A percentile compares a stretch with the other conserved stretches of the same genome.
phyloP scores from a whole-genome alignment of 257 asterid genomes.

The Eucommia ulmoides region DNA sequence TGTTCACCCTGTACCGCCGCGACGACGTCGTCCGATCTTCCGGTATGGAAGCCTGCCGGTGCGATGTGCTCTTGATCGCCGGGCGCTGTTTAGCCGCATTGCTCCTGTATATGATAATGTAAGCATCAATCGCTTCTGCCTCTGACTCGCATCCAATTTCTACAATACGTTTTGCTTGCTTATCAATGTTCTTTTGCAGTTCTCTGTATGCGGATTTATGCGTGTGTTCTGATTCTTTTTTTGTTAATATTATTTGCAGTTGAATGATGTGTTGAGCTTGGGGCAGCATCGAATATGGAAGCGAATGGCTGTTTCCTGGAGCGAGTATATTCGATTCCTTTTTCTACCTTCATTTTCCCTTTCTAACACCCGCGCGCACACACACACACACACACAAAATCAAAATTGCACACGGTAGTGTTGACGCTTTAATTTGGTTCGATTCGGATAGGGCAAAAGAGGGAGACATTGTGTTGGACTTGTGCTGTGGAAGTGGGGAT shows the following conservation, averaged over 20 bases:
- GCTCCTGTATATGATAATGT: conserved; percentile 87
- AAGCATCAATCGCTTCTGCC: conserved; percentile 7
- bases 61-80: conserved; percentile 52
- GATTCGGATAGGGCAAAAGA: conserved; percentile 56
- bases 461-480: conserved; percentile 64
- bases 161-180: background rate
- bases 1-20: too few relatives aligned
- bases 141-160: background rate
- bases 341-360: background rate
- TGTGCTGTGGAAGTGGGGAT: conserved; percentile 95
- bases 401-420: too few relatives aligned
- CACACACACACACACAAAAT: too few relatives aligned
- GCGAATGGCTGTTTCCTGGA: conserved; percentile 87
- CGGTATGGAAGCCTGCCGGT: conserved; percentile 12
- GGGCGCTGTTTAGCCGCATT: conserved; percentile 62
- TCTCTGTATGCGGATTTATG: conserved; percentile 1
- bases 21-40: too few relatives aligned
- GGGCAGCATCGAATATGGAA: conserved; percentile 82
- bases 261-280: conserved; percentile 65
- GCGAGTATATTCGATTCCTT: conserved; percentile 31
- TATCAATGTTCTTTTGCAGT: background rate
- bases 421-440: too few relatives aligned
- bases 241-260: conserved; percentile 20
- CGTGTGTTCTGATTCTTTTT: background rate
- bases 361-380: too few relatives aligned